These are phyloP conservation scores for Barbarea vulgaris DNA, from an alignment of 345 rosid species.

Conservation along the genomic window DNA sequence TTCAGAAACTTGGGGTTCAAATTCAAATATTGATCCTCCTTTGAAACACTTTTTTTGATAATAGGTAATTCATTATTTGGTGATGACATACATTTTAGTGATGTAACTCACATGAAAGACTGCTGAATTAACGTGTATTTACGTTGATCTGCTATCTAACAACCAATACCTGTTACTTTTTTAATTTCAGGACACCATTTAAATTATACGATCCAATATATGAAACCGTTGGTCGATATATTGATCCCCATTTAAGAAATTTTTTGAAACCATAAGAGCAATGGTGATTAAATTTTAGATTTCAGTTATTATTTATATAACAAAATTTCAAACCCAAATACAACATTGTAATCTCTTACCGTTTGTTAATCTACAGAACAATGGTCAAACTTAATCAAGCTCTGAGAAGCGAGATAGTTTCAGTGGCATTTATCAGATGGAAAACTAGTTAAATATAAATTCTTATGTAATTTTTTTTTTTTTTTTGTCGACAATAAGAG, in stretches of 20 bases:
- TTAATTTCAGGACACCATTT: background rate
- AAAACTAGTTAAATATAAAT: too few relatives aligned
- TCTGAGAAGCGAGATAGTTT: background rate
- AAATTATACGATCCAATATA: background rate
- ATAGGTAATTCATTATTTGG: background rate
- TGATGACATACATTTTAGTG: background rate
- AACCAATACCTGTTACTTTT: background rate
- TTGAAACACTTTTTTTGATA: too few relatives aligned
- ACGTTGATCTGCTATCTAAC: background rate
- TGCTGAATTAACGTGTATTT: background rate
- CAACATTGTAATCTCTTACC: background rate
- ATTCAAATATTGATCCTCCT: background rate
- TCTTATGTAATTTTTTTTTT: too few relatives aligned
- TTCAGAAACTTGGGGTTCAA: background rate
- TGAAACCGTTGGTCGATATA: background rate
- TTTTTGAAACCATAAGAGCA: background rate
- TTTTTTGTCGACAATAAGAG: too few relatives aligned
- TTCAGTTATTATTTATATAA: too few relatives aligned
- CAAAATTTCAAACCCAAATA: background rate
- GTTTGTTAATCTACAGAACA: background rate
- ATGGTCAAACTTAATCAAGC: background rate
- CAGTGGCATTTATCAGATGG: background rate
- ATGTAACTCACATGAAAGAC: background rate
- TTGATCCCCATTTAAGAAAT: background rate
- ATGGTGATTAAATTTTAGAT: background rate